Evolutionary conservation across 768 basidiomycete genomes (phyloP).

Genomic region (Peribolospora kevripleyi): DNA sequence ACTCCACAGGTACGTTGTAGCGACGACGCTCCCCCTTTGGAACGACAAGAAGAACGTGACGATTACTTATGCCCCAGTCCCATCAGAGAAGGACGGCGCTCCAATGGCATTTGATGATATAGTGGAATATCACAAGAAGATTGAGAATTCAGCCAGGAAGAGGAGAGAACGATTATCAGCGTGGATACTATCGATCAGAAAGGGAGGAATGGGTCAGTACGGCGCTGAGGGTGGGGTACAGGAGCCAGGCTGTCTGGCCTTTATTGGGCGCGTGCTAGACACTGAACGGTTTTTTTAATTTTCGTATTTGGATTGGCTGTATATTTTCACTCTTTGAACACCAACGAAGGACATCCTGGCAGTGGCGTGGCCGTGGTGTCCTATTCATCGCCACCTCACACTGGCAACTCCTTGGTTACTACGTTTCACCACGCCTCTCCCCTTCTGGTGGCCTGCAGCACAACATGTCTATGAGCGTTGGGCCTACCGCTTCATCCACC

Average conservation of each 20-base stretch:
- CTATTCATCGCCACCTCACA: conserved; percentile 21
- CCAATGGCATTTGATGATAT: conserved; percentile 18
- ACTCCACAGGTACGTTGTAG: not conserved
- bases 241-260: not conserved
- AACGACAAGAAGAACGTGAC: conserved; percentile 25
- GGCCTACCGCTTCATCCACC: not conserved
- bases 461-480: not conserved
- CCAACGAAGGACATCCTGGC: conserved; percentile 11
- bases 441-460: not conserved
- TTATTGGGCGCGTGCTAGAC: not conserved
- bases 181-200: conserved; percentile 16
- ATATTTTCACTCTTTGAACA: too few relatives aligned
- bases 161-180: conserved; percentile 17
- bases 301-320: too few relatives aligned
- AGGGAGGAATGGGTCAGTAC: not conserved
- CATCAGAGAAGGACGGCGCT: conserved; percentile 4
- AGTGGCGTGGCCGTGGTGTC: conserved; percentile 23
- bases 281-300: not conserved
- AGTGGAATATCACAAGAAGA: conserved; percentile 20
- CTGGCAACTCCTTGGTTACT: conserved; percentile 25
- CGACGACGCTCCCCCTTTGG: conserved; percentile 25
- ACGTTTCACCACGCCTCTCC: conserved; percentile 5
- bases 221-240: not conserved
- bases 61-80: conserved; percentile 20
- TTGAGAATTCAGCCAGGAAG: conserved; percentile 10